Percentiles rank a stretch among this genome's conserved stretches.
Evolutionary conservation across 2,329 filamentous ascomycete species (phyloP).

Genomic region (Fusarium scirpi): DNA sequence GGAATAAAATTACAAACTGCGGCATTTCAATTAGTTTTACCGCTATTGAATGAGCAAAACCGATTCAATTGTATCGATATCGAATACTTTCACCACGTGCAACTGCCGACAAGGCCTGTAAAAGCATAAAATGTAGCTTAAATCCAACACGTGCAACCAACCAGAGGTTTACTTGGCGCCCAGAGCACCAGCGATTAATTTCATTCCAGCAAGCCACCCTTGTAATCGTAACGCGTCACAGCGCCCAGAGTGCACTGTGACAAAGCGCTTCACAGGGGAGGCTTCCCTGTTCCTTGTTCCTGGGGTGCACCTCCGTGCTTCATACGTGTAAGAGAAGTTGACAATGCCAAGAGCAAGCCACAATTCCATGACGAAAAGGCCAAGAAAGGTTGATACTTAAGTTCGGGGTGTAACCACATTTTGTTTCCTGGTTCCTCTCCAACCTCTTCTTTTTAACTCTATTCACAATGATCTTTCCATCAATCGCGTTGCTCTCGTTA

Average conservation of each 20-base stretch:
- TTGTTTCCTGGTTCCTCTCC: neutral
- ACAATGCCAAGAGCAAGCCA: conserved; percentile 29
- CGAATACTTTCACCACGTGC: conserved; percentile 19
- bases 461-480: conserved; percentile 11
- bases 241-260: neutral
- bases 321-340: conserved; percentile 24
- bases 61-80: neutral
- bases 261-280: neutral
- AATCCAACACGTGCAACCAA: conserved; percentile 11
- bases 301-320: conserved; percentile 23
- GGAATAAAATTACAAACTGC: neutral
- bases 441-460: neutral
- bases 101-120: neutral
- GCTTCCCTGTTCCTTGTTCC: neutral
- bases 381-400: conserved; percentile 17
- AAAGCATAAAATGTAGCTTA: neutral
- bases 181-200: neutral
- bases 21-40: neutral
- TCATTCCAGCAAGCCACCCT: conserved; percentile 24
- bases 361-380: conserved; percentile 22
- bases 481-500: conserved; percentile 3
- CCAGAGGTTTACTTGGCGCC: conserved; percentile 6
- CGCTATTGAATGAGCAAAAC: neutral
- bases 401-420: neutral
- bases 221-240: conserved; percentile 6